These are phyloP conservation scores for Neonectria magnoliae DNA, from an alignment of 2,329 filamentous ascomycete genomes.

Conservation along the genomic window DNA sequence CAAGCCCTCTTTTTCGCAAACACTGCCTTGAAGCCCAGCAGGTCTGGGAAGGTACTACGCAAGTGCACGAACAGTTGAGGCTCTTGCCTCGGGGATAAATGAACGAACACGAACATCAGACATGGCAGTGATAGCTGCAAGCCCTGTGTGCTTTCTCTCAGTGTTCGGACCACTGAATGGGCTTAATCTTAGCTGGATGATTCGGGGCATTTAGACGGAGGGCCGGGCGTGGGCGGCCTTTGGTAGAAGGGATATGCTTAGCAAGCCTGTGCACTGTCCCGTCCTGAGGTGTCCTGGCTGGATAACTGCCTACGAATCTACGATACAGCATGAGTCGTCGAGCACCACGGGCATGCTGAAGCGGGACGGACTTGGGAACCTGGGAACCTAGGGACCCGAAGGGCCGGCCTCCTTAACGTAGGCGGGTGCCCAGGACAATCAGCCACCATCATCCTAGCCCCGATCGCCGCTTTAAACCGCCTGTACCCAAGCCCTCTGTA, in stretches of 20 bases:
- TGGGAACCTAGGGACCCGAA: no score
- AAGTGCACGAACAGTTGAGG: neutral
- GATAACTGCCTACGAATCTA: neutral
- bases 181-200: neutral
- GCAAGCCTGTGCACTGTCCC: neutral
- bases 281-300: neutral
- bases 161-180: neutral
- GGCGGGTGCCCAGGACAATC: neutral
- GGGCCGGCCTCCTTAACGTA: no score
- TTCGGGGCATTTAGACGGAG: neutral
- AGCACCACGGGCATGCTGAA: neutral
- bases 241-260: neutral
- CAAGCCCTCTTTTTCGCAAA: neutral
- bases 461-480: conserved; percentile 6
- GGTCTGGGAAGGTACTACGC: neutral
- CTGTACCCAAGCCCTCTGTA: neutral
- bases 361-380: neutral
- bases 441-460: neutral
- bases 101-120: no score
- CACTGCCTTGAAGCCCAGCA: neutral
- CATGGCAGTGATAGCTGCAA: neutral
- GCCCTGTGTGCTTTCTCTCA: neutral
- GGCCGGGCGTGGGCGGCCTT: neutral
- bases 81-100: neutral
- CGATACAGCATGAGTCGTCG: neutral